Conservation (phyloP, 1,139 yeast species). For the Sugiyamaella grinbergsii region DNA sequence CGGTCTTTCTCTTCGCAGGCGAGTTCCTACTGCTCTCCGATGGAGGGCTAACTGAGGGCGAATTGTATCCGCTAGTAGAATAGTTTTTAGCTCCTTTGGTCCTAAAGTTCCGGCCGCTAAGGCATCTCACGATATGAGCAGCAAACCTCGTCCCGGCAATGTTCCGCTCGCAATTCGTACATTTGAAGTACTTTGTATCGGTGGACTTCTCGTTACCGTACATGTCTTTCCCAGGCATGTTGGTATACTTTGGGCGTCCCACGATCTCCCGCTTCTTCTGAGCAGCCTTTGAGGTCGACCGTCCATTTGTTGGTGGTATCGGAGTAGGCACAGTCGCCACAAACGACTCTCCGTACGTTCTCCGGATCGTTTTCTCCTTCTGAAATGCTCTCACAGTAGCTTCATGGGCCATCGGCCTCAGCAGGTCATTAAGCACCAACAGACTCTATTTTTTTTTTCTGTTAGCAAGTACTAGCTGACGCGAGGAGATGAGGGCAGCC, state of each 20-base stretch:
- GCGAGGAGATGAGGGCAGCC: no score
- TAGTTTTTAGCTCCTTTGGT: constrained; percentile 24
- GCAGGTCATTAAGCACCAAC: constrained; percentile 45
- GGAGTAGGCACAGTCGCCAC: constrained; percentile 32
- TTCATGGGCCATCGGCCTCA: constrained; percentile 49
- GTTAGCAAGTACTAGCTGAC: neutral
- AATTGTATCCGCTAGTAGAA: constrained; percentile 26
- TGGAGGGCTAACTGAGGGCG: constrained; percentile 21
- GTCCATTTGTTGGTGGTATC: constrained; percentile 26
- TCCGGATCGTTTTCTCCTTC: constrained; percentile 45
- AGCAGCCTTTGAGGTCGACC: constrained; percentile 26
- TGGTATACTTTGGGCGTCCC: constrained; percentile 37
- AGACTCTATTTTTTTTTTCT: constrained; percentile 29
- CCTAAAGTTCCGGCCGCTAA: constrained; percentile 53
- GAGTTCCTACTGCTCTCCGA: constrained; percentile 27
- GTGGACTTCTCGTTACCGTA: constrained; percentile 52
- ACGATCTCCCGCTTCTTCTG: constrained; percentile 32
- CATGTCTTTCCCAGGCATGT: constrained; percentile 49
- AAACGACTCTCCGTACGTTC: constrained; percentile 37
- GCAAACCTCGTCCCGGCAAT: constrained; percentile 93
- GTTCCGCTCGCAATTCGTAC: constrained; percentile 80
- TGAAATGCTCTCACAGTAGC: constrained; percentile 46
- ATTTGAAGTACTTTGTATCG: constrained; percentile 62
- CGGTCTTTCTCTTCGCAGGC: constrained; percentile 28
- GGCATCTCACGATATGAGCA: constrained; percentile 85